Evolutionary conservation across 768 basidiomycete genomes (phyloP).

Genomic region (Auriscalpium orientale): DNA sequence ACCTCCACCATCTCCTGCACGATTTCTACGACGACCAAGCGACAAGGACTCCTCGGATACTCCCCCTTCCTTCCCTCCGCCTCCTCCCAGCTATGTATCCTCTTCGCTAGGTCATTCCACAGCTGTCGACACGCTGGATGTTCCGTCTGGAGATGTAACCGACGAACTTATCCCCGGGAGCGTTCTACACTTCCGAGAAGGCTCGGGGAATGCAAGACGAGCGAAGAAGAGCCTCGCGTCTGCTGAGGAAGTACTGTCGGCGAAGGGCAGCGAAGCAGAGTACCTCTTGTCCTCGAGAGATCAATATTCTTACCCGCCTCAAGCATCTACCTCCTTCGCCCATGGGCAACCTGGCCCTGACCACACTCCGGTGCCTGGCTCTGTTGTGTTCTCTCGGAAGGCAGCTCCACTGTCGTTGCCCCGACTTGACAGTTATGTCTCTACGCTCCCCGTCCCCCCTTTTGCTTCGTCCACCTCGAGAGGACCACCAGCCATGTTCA

Average conservation of each 20-base stretch:
- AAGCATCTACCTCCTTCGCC: neutral
- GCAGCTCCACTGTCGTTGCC: slow-evolving; percentile 11
- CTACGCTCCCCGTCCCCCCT: slow-evolving; percentile 2
- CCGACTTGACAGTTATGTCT: slow-evolving; percentile 12
- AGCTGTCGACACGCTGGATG: neutral
- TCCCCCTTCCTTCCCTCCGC: too few species aligned
- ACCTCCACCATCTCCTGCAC: neutral
- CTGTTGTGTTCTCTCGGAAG: slow-evolving; percentile 6
- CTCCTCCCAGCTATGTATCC: neutral
- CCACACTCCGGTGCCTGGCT: slow-evolving; percentile 7
- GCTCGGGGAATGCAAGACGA: slow-evolving; percentile 14
- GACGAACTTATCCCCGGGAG: neutral
- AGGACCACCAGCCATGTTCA: slow-evolving; percentile 37
- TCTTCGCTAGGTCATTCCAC: neutral
- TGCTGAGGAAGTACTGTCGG: neutral
- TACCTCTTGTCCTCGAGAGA: slow-evolving; percentile 4
- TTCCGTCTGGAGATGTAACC: neutral
- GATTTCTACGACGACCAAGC: neutral
- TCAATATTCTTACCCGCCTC: slow-evolving; percentile 4
- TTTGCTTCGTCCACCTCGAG: slow-evolving; percentile 3
- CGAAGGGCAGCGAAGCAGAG: neutral
- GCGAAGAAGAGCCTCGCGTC: neutral
- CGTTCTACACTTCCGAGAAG: slow-evolving; percentile 12
- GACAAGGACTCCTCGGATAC: too few species aligned
- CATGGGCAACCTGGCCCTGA: neutral